A percentile compares a stretch with the other conserved stretches of the same genome.
These are phyloP conservation scores for Leccinum fallax DNA, from an alignment of 1,284 basidiomycete genomes.

Conservation along the genomic window DNA sequence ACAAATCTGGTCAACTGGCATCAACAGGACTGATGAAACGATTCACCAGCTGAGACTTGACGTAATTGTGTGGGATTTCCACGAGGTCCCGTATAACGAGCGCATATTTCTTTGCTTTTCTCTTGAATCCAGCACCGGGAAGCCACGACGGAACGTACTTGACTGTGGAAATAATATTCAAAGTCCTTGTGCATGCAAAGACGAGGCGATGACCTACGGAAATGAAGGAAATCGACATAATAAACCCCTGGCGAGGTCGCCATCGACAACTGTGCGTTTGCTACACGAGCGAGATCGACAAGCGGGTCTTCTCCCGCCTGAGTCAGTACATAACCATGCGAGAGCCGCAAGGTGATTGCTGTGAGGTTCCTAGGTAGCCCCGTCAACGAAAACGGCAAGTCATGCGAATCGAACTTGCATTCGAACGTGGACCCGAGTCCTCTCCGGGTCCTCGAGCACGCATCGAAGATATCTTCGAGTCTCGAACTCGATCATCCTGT, in stretches of 20 bases:
- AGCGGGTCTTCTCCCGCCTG: conserved; percentile 21
- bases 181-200: no score
- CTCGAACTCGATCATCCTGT: conserved; percentile 29
- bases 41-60: conserved; percentile 52
- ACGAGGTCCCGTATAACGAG: conserved; percentile 48
- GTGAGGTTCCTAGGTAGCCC: conserved; percentile 12
- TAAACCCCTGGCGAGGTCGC: conserved; percentile 14
- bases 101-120: conserved; percentile 48
- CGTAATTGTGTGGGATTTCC: conserved; percentile 52
- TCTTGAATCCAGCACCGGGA: conserved; percentile 61
- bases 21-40: neutral
- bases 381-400: neutral
- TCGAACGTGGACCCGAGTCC: conserved; percentile 16
- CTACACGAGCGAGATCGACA: conserved; percentile 18
- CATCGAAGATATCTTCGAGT: conserved; percentile 13
- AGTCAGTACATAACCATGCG: conserved; percentile 21
- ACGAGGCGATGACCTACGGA: conserved; percentile 7
- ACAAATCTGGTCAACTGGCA: neutral
- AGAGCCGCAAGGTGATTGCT: conserved; percentile 23
- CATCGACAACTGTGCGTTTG: conserved; percentile 21
- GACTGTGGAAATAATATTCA: conserved; percentile 33
- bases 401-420: conserved; percentile 12
- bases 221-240: conserved; percentile 22
- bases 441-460: conserved; percentile 14
- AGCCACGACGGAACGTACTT: conserved; percentile 61